Conservation (phyloP, 2,329 filamentous ascomycete genomes). For the Colletotrichum horii region DNA sequence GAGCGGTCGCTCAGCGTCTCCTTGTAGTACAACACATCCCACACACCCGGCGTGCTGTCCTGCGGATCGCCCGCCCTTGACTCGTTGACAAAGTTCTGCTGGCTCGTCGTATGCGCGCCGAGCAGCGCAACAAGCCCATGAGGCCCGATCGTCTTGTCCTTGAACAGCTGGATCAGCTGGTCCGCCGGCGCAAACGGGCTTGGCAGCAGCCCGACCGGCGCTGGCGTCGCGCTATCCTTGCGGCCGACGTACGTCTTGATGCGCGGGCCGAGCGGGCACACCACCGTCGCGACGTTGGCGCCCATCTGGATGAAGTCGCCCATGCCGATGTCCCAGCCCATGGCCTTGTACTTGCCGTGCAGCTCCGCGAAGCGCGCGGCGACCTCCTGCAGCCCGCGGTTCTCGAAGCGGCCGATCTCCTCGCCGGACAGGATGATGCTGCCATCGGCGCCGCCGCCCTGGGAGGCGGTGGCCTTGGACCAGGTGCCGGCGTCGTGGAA, state of each 20-base stretch:
- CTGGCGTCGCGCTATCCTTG: slow-evolving; percentile 44
- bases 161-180: slow-evolving; percentile 53
- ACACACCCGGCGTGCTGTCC: slow-evolving; percentile 57
- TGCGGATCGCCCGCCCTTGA: slow-evolving; percentile 48
- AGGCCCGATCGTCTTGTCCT: slow-evolving; percentile 57
- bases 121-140: slow-evolving; percentile 58
- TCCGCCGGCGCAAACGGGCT: slow-evolving; percentile 45
- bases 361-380: slow-evolving; percentile 42
- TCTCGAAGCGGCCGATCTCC: slow-evolving; percentile 43
- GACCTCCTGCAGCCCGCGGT: slow-evolving; percentile 53
- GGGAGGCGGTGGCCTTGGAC: slow-evolving; percentile 37
- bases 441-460: slow-evolving; percentile 49
- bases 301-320: slow-evolving; percentile 63
- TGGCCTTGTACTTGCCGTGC: slow-evolving; percentile 41
- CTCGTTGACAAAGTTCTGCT: slow-evolving; percentile 50
- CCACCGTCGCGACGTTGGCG: slow-evolving; percentile 53
- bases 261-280: slow-evolving; percentile 50
- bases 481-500: slow-evolving; percentile 55
- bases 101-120: slow-evolving; percentile 58
- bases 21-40: slow-evolving; percentile 58
- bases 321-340: slow-evolving; percentile 44
- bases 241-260: slow-evolving; percentile 58
- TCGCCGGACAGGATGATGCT: slow-evolving; percentile 43
- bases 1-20: slow-evolving; percentile 35
- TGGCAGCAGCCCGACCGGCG: slow-evolving; percentile 48